Evolutionary conservation across 345 rosid species (phyloP).

Genomic region (Barbarea vulgaris): DNA sequence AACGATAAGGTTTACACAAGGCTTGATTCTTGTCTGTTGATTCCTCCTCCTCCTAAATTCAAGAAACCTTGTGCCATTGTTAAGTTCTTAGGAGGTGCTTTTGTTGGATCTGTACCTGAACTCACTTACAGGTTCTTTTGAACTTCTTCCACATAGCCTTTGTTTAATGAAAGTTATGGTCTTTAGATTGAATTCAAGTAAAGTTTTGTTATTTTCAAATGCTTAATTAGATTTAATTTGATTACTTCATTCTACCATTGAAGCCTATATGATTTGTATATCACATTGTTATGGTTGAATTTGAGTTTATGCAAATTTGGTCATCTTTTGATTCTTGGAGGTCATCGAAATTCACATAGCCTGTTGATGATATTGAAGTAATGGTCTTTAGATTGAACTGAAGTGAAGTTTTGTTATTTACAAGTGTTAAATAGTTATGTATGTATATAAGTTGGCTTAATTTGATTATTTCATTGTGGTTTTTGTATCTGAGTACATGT

Average conservation of each 20-base stretch:
- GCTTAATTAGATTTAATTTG: not conserved
- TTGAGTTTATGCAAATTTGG: too few relatives aligned
- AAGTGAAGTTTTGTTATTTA: too few relatives aligned
- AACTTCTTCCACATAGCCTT: not conserved
- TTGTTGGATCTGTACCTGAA: constrained; percentile 91
- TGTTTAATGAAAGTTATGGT: not conserved
- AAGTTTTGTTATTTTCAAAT: not conserved
- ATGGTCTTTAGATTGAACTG: not conserved
- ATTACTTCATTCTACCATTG: not conserved
- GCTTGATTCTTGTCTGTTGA: constrained; percentile 64
- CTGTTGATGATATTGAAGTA: not conserved
- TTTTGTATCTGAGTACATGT: too few relatives aligned
- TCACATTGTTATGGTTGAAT: not conserved
- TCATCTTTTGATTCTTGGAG: too few relatives aligned
- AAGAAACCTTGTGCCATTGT: constrained; percentile 69
- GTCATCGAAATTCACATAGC: too few relatives aligned
- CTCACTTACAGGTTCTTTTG: constrained; percentile 69
- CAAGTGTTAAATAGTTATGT: not conserved
- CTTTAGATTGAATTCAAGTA: not conserved
- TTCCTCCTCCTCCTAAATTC: constrained; percentile 64
- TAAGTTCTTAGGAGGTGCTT: constrained; percentile 89
- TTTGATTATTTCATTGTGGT: not conserved
- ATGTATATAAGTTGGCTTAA: too few relatives aligned
- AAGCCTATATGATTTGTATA: not conserved
- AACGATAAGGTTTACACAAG: constrained; percentile 50